Evolutionary conservation across 768 basidiomycete genomes (phyloP), one percentile per base, ranked within the genome.

Genomic region (Pleurotus platypus): DNA sequence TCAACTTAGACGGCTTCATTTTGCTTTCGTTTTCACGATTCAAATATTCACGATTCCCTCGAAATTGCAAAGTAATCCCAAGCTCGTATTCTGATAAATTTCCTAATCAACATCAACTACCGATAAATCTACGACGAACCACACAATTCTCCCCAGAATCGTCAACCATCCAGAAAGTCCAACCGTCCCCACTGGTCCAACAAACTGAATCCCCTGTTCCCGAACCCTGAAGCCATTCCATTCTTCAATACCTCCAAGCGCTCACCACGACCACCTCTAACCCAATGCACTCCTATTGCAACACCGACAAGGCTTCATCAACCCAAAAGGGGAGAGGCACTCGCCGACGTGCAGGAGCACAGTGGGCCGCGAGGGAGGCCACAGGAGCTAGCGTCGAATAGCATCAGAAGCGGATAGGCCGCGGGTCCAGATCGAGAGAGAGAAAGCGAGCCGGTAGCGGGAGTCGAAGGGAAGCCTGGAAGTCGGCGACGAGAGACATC

Each of bases 251-350:
- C 49, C 49, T 50, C 49, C 49, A 35, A 35, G 30, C 30, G 30
- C 30, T 35, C 30, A 35, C 30, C 30, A 35, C 42, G 20, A 45
- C 42, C 42, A 16, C 42, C 42, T 45, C 42, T 22, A 54, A 54
- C 37, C 51, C 39, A 37, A 39, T 39, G 42, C 51, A 39, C 37
- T 39, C 51, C 35, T 38, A 18, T 40, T 40, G 51, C 51, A 54
- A 35, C 39, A 37, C 39, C 35, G 20, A 54, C 35, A 35, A 39
- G 51, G 38, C 51, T 54, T 54, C 51, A 42, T 54, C 51, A 54
- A 42, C 39, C 51, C 51, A 43, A 54, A 40, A 54, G 51, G 51
- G 51, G 51, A 54, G 51, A 54, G 51, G 39, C 51, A 30, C 39
- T 40, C 37, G 11, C 11, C 38, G 16, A 45, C 4, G 39, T 42